These are phyloP conservation scores for Aspergillus arachidicola DNA, from an alignment of 2,329 filamentous ascomycete species.

Conservation along the genomic window DNA sequence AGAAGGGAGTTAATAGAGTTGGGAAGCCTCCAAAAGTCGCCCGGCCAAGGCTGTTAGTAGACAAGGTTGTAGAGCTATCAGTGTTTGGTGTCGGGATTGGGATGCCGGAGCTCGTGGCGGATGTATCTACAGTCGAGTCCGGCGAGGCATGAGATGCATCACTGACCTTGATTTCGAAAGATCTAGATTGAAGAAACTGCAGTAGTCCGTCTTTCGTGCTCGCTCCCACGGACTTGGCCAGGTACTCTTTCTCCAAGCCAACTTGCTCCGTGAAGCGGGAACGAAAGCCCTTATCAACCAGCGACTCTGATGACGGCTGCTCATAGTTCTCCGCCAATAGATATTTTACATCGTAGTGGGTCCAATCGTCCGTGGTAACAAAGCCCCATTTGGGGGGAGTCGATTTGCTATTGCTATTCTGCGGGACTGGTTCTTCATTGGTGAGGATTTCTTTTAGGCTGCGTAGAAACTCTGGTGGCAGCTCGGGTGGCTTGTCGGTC, in stretches of 20 bases:
- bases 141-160: background rate
- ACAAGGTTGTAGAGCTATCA: background rate
- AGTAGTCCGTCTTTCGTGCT: background rate
- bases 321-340: slow-evolving; percentile 22
- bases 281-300: slow-evolving; percentile 44
- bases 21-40: slow-evolving; percentile 1
- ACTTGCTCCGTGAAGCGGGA: slow-evolving; percentile 38
- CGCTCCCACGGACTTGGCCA: slow-evolving; percentile 14
- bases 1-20: slow-evolving; percentile 15
- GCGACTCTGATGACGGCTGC: slow-evolving; percentile 20
- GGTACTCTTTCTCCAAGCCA: slow-evolving; percentile 24
- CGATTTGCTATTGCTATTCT: slow-evolving; percentile 9
- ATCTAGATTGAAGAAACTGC: background rate
- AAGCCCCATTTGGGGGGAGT: slow-evolving; percentile 18
- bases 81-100: slow-evolving; percentile 6
- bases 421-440: slow-evolving; percentile 10
- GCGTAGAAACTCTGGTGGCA: slow-evolving; percentile 15
- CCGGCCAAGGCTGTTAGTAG: slow-evolving; percentile 1
- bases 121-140: background rate
- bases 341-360: slow-evolving; percentile 18
- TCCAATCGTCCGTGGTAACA: slow-evolving; percentile 16
- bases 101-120: background rate
- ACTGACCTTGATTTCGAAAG: slow-evolving; percentile 7
- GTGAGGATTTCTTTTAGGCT: slow-evolving; percentile 17
- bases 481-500: slow-evolving; percentile 7